Base-by-base conservation (phyloP, 768 basidiomycete species). In the Postia placenta region DNA sequence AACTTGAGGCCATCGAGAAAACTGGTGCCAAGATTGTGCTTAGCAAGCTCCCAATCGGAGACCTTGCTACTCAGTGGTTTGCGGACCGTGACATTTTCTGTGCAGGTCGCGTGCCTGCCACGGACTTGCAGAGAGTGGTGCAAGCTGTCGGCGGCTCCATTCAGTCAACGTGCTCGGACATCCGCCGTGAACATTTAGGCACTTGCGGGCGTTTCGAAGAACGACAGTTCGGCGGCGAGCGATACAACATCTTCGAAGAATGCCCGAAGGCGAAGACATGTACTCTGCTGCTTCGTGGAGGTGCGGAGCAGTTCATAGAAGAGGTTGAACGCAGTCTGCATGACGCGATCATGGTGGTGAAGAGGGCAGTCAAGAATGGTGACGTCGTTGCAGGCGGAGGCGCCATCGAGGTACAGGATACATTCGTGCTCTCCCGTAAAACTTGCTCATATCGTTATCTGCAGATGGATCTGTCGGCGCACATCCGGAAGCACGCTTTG, bases 291-390 rank as follows among this genome's bases (percentile, higher is more conserved):
- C 81, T 99, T 51, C 80, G 96, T 45, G 96, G 96, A 50, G 96
- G 96, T 24, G 96, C 96, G 0, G 94, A 98, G 61, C 96, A 99
- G 65, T 98, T 99, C 68, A 98, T 98, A 53, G 92, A 92, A 63
- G 96, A 98, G 67, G 94, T 98, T 6, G 95, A 98, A 67, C 74
- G 96, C 49, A 93, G 91, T 80, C 69, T 99, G 57, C 95, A 99
- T 62, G 96, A 99, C 63, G 94, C 95, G 1, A 92, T 98, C 60
- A 98, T 98, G 94, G 94, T 99, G n/a, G 96, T 99, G 38, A 96
- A 96, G 69, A 78, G 96, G 45, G 94, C 96, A 3, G 85, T 99
- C 58, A 86, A 85, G 63, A 98, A 93, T 63, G 92, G 91, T 36
- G 89, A 95, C 47, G 85, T 99, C 44, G 96, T 99, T 28, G 96